A percentile compares a stretch with the other conserved stretches of the same genome.
phyloP scores from a whole-genome alignment of 805 yeast species.

The Candida chauliodis region DNA sequence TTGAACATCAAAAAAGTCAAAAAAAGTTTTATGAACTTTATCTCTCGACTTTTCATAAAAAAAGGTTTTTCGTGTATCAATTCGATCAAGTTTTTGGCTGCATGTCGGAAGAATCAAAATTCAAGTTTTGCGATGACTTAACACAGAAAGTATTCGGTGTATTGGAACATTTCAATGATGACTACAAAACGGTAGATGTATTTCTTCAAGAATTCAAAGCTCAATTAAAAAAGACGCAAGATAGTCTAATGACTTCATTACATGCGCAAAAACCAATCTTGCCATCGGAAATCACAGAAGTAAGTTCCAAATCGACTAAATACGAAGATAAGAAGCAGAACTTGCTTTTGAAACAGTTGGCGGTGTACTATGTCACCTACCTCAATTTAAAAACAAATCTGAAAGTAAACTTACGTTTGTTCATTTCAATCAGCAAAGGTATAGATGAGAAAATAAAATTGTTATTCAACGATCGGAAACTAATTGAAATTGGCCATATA shows the following conservation, averaged over 20 bases:
- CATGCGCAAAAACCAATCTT: background rate
- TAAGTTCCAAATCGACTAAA: background rate
- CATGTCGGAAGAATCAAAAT: constrained; percentile 6
- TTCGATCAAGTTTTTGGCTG: constrained; percentile 9
- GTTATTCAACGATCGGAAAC: background rate
- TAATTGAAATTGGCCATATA: background rate
- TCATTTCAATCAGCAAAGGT: background rate
- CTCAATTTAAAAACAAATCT: background rate
- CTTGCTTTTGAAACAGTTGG: background rate
- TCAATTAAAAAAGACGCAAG: constrained; percentile 4
- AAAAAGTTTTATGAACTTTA: background rate
- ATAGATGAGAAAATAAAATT: background rate
- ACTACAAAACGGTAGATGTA: background rate
- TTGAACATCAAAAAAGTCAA: background rate
- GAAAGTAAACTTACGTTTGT: background rate
- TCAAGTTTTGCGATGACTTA: background rate
- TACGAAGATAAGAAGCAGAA: background rate
- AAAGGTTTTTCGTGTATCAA: background rate
- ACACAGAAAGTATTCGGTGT: background rate
- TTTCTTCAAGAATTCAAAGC: constrained; percentile 2
- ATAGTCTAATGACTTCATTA: background rate
- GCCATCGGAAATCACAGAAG: background rate
- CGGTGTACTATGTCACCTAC: background rate
- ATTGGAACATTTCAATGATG: constrained; percentile 1
- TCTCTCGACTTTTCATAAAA: background rate